A percentile compares a stretch with the other conserved stretches of the same genome.
These are phyloP conservation scores for Carex kokanica DNA, from an alignment of 176 grass and related monocot genomes.

Conservation along the genomic window DNA sequence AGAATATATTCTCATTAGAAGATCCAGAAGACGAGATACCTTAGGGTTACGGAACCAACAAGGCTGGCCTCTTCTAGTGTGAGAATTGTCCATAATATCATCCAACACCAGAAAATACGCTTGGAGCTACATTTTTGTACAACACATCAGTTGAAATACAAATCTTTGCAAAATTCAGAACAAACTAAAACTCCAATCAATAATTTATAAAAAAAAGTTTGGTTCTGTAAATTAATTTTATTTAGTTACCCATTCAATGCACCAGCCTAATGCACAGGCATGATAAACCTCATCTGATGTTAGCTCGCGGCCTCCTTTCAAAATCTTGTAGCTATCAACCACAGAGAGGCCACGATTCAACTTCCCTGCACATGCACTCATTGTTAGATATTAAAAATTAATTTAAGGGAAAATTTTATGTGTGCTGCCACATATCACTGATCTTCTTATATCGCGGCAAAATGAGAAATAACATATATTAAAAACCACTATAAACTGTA, in stretches of 20 bases:
- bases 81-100: slow-evolving; percentile 96
- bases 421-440: not conserved
- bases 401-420: slow-evolving; percentile 9
- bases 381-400: not conserved
- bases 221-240: not conserved
- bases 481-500: not conserved
- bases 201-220: slow-evolving; percentile 9
- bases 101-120: slow-evolving; percentile 98
- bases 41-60: slow-evolving; percentile 90
- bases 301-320: slow-evolving; percentile 56
- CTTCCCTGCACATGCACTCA: slow-evolving; percentile 33
- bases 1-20: slow-evolving; percentile 1
- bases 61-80: slow-evolving; percentile 85
- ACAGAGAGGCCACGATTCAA: slow-evolving; percentile 91
- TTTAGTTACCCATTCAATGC: slow-evolving; percentile 91
- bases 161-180: not conserved
- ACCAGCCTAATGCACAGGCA: slow-evolving; percentile 91
- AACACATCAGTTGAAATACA: not conserved
- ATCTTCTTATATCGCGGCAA: not conserved
- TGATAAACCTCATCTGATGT: slow-evolving; percentile 70
- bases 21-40: slow-evolving; percentile 34
- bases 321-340: slow-evolving; percentile 84
- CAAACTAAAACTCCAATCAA: not conserved
- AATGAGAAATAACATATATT: not conserved
- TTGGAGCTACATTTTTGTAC: slow-evolving; percentile 65